Conservation (phyloP, 2,329 filamentous ascomycete genomes). For the Trichothecium sympodiale region DNA sequence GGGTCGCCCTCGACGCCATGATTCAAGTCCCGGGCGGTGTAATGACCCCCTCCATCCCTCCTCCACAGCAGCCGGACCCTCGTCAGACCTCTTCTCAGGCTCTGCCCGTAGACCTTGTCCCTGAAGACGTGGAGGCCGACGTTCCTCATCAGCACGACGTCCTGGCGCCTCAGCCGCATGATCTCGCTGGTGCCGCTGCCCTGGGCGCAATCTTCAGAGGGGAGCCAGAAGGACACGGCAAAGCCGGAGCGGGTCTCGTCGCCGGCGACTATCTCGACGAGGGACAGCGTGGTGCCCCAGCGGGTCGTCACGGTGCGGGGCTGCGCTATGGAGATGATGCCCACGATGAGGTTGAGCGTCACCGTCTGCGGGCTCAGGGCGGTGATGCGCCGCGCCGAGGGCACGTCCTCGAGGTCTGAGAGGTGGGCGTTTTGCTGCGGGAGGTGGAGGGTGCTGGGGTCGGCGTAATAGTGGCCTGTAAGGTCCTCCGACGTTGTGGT, state of each 20-base stretch:
- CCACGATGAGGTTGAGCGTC: slow-evolving; percentile 72
- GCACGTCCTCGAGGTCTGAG: slow-evolving; percentile 56
- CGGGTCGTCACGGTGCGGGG: slow-evolving; percentile 58
- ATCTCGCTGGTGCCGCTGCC: slow-evolving; percentile 23
- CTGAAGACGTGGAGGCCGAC: slow-evolving; percentile 68
- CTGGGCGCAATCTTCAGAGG: slow-evolving; percentile 20
- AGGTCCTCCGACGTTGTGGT: slow-evolving; percentile 22
- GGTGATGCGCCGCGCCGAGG: slow-evolving; percentile 51
- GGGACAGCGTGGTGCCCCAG: slow-evolving; percentile 48
- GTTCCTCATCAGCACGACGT: slow-evolving; percentile 70
- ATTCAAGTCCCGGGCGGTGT: slow-evolving; percentile 38
- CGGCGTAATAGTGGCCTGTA: neutral
- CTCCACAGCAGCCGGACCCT: slow-evolving; percentile 54
- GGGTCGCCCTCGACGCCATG: slow-evolving; percentile 20
- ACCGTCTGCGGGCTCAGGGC: slow-evolving; percentile 69
- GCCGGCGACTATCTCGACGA: slow-evolving; percentile 70
- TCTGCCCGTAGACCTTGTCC: slow-evolving; percentile 74
- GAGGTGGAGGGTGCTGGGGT: slow-evolving; percentile 10
- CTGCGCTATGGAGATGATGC: slow-evolving; percentile 60
- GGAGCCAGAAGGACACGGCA: slow-evolving; percentile 74
- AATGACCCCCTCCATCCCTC: slow-evolving; percentile 42
- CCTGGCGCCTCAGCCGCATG: slow-evolving; percentile 59
- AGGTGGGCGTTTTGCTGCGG: slow-evolving; percentile 19
- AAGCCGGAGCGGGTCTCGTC: slow-evolving; percentile 80
- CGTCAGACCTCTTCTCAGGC: slow-evolving; percentile 60